phyloP scores from a whole-genome alignment of 768 basidiomycete species.

The Lactifluus pinguis region DNA sequence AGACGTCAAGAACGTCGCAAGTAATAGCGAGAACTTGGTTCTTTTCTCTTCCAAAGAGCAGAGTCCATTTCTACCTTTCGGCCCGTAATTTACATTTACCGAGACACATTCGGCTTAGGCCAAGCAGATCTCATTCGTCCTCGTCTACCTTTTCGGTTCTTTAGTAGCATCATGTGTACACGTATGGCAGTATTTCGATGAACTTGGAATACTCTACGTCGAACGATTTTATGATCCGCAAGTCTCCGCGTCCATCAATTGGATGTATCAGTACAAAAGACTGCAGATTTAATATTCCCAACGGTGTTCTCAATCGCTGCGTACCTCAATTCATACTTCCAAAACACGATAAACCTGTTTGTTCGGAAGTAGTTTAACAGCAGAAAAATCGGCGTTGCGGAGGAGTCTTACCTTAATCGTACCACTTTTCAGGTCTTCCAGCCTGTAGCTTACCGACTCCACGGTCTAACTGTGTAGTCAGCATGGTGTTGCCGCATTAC shows the following conservation, averaged over 20 bases:
- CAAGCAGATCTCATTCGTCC: neutral
- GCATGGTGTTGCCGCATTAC: neutral
- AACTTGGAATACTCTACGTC: neutral
- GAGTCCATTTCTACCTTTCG: neutral
- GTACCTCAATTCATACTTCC: conserved; percentile 23
- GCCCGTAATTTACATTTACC: neutral
- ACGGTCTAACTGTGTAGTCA: conserved; percentile 37
- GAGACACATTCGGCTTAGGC: neutral
- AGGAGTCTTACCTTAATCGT: conserved; percentile 51
- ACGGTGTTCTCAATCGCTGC: neutral
- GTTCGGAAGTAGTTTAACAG: neutral
- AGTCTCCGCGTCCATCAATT: neutral
- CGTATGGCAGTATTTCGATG: neutral
- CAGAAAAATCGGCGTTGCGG: neutral
- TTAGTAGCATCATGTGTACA: neutral
- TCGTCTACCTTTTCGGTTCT: neutral
- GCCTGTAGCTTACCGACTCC: conserved; percentile 74
- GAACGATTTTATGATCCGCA: neutral
- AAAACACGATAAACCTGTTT: conserved; percentile 27
- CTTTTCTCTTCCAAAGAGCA: neutral
- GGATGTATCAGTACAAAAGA: conserved; percentile 3
- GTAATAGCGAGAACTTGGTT: neutral
- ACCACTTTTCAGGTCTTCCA: conserved; percentile 87
- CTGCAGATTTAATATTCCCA: neutral
- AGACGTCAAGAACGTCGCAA: neutral